These are phyloP conservation scores for Gossypium schwendimanii DNA, from an alignment of 441 rosid genomes.

Conservation along the genomic window DNA sequence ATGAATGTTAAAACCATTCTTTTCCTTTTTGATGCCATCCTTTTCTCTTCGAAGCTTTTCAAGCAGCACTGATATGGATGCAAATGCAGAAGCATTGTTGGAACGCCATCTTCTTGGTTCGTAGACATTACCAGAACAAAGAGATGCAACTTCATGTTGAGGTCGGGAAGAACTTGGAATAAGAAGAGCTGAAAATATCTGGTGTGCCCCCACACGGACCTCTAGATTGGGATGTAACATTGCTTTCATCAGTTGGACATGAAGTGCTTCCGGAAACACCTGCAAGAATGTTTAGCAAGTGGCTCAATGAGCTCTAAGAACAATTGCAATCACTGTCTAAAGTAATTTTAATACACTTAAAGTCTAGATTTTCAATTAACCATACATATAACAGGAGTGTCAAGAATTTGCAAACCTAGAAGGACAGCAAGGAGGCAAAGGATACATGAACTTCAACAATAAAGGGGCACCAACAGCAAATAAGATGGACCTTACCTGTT, in stretches of 20 bases:
- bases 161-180: constrained; percentile 50
- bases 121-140: constrained; percentile 48
- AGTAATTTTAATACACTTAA: background rate
- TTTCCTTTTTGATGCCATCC: constrained; percentile 46
- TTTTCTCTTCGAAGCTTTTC: constrained; percentile 84
- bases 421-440: background rate
- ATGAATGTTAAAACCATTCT: constrained; percentile 26
- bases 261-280: constrained; percentile 86
- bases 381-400: background rate
- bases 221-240: constrained; percentile 86
- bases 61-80: constrained; percentile 69
- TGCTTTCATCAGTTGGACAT: constrained; percentile 70
- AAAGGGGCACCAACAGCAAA: background rate
- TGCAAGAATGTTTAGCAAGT: constrained; percentile 19
- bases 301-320: constrained; percentile 13
- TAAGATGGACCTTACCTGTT: constrained; percentile 45
- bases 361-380: background rate
- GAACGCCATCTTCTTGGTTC: constrained; percentile 71
- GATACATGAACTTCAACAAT: background rate
- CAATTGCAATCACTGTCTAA: background rate
- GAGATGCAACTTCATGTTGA: constrained; percentile 46
- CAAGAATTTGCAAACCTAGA: background rate
- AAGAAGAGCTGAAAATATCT: constrained; percentile 77
- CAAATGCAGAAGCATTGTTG: constrained; percentile 60
- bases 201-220: constrained; percentile 88